These are phyloP conservation scores for Penicillium sp. DNA, from an alignment of 2,329 filamentous ascomycete genomes.

Conservation along the genomic window DNA sequence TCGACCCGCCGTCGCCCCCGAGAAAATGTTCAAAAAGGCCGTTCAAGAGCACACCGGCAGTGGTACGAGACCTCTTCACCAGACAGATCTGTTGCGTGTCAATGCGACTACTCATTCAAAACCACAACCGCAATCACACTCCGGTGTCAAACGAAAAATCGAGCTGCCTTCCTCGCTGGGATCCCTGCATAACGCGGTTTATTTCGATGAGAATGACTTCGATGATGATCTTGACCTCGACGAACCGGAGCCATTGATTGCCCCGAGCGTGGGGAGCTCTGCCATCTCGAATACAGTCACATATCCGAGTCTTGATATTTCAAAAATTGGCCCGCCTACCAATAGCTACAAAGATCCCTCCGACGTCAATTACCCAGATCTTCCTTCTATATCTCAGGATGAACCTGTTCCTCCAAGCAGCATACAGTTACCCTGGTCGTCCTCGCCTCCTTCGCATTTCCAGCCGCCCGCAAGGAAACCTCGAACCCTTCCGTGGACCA, in stretches of 20 bases:
- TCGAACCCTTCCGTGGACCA: constrained; percentile 62
- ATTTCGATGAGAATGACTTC: constrained; percentile 78
- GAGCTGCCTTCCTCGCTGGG: constrained; percentile 40
- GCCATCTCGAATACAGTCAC: constrained; percentile 12
- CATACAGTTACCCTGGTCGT: constrained; percentile 68
- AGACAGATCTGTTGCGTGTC: constrained; percentile 30
- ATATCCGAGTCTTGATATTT: constrained; percentile 21
- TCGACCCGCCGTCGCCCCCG: constrained; percentile 13
- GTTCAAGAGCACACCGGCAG: constrained; percentile 39
- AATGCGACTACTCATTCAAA: constrained; percentile 27
- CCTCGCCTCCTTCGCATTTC: constrained; percentile 51
- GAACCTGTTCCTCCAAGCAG: constrained; percentile 50
- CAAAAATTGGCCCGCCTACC: constrained; percentile 7
- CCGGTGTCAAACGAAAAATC: constrained; percentile 41
- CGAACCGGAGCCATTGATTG: constrained; percentile 32
- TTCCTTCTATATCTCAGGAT: constrained; percentile 33
- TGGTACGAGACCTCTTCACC: constrained; percentile 34
- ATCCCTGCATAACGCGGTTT: constrained; percentile 52
- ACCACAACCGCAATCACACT: constrained; percentile 26
- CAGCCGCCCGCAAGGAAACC: constrained; percentile 52
- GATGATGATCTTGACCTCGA: constrained; percentile 79
- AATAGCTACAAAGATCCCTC: constrained; percentile 13
- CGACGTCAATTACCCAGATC: constrained; percentile 38
- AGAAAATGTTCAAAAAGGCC: constrained; percentile 45
- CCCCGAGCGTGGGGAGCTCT: constrained; percentile 11